These are phyloP conservation scores for Mycosphaerelloides madeirae DNA, from an alignment of 2,329 filamentous ascomycete genomes.

Conservation along the genomic window DNA sequence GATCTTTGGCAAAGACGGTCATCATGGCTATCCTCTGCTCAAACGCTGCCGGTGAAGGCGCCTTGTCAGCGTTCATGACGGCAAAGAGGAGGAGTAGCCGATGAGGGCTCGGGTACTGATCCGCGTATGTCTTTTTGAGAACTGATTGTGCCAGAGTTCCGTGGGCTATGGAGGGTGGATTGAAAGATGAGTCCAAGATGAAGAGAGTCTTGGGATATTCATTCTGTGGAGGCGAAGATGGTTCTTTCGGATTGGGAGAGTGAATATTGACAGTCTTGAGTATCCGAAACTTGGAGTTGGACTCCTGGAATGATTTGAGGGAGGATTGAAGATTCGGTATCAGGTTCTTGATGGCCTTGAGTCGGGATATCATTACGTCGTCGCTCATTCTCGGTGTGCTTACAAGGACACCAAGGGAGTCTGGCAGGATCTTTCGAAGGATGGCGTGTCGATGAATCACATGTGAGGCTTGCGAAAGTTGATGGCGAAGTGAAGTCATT, in stretches of 20 bases:
- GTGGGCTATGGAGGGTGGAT: conserved; percentile 59
- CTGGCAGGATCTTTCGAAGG: too few species aligned
- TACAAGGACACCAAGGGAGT: too few species aligned
- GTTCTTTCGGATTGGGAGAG: conserved; percentile 14
- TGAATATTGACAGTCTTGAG: conserved; percentile 31
- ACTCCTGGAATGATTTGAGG: conserved; percentile 42
- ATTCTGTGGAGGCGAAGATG: conserved; percentile 9
- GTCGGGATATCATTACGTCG: conserved; percentile 12
- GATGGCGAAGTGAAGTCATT: conserved; percentile 2
- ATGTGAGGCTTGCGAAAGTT: neutral
- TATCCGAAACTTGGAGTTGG: conserved; percentile 33
- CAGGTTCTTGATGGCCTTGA: conserved; percentile 10
- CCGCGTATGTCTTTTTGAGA: conserved; percentile 35
- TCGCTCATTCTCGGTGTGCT: conserved; percentile 1
- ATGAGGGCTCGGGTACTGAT: conserved; percentile 34
- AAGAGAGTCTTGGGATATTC: conserved; percentile 47
- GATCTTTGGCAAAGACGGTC: conserved; percentile 60
- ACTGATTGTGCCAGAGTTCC: conserved; percentile 52
- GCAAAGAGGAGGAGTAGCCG: conserved; percentile 57
- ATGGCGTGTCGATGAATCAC: neutral
- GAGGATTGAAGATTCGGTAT: conserved; percentile 33
- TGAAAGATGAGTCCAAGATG: conserved; percentile 63
- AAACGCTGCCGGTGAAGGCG: conserved; percentile 63
- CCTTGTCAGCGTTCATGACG: conserved; percentile 62
- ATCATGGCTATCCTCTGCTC: conserved; percentile 66